Conservation (phyloP, 345 rosid species). For the Lagerstroemia speciosa region DNA sequence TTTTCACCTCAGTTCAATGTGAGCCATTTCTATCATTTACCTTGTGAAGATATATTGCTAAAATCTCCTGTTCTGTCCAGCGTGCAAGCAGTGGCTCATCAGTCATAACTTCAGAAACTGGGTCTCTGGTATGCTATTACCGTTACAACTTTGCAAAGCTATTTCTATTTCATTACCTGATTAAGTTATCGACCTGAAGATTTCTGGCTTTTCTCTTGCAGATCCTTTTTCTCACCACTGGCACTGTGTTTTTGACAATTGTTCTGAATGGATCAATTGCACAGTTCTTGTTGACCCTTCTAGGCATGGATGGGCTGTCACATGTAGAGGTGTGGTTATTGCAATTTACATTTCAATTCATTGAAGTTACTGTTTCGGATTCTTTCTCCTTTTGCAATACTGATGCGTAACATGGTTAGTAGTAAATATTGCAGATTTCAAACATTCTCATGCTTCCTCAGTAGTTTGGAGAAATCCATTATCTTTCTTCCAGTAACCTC, state of each 20-base stretch:
- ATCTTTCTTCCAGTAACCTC: no score
- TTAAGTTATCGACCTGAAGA: neutral
- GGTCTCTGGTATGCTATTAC: conserved; percentile 57
- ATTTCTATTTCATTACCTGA: neutral
- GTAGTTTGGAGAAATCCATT: no score
- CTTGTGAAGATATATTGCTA: neutral
- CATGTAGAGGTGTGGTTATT: neutral
- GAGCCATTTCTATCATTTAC: neutral
- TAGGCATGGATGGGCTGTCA: conserved; percentile 63
- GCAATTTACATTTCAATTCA: neutral
- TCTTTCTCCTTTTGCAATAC: no score
- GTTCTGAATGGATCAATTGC: conserved; percentile 85
- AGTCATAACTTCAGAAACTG: conserved; percentile 47
- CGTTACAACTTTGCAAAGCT: conserved; percentile 4
- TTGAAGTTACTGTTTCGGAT: neutral
- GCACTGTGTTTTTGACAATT: conserved; percentile 87
- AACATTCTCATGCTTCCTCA: no score
- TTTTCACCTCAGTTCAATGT: neutral
- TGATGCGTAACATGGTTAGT: no score
- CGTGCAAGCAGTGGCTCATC: conserved; percentile 43
- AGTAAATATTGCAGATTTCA: no score
- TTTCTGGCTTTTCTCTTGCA: conserved; percentile 16
- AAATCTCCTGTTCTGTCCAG: conserved; percentile 25
- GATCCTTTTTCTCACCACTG: conserved; percentile 92
- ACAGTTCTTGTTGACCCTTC: conserved; percentile 62